These are phyloP conservation scores for Aspergillus ellipticus DNA, from an alignment of 495 filamentous ascomycete species.

Conservation along the genomic window DNA sequence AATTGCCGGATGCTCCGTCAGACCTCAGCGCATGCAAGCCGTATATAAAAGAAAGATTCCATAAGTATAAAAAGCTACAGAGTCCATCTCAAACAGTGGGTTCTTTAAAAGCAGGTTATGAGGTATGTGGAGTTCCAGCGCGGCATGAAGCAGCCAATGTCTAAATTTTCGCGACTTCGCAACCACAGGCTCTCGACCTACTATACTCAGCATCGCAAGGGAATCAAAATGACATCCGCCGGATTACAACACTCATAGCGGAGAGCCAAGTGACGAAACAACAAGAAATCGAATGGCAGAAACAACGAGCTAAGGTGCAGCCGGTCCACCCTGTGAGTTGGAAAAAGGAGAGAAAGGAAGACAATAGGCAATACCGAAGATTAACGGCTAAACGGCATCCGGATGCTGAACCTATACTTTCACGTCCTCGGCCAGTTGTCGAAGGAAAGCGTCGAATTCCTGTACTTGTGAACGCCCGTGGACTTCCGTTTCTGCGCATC, in stretches of 20 bases:
- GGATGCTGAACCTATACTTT: conserved; percentile 38
- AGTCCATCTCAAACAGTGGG: conserved; percentile 51
- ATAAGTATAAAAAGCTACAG: conserved; percentile 50
- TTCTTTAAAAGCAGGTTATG: conserved; percentile 63
- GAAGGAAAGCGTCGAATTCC: conserved; percentile 59
- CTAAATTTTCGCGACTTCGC: conserved; percentile 14
- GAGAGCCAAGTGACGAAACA: conserved; percentile 18
- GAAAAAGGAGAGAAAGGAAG: conserved; percentile 26
- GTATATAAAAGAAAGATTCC: conserved; percentile 55
- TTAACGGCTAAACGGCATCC: conserved; percentile 32
- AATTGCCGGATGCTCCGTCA: conserved; percentile 41
- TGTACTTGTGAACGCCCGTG: conserved; percentile 51
- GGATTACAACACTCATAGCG: conserved; percentile 24
- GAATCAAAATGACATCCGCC: conserved; percentile 18
- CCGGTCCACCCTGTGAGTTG: conserved; percentile 18
- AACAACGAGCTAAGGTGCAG: conserved; percentile 3
- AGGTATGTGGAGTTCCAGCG: conserved; percentile 34
- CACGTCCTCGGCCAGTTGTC: conserved; percentile 41
- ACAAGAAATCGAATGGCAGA: conserved; percentile 20
- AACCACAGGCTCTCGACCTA: conserved; percentile 34
- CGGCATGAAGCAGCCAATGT: not conserved
- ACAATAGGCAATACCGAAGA: conserved; percentile 24
- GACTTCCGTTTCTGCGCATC: conserved; percentile 66
- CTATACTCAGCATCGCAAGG: conserved; percentile 37
- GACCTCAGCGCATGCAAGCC: conserved; percentile 37